These are phyloP conservation scores for Galerina marginata DNA, from an alignment of 768 basidiomycete species.

Conservation along the genomic window DNA sequence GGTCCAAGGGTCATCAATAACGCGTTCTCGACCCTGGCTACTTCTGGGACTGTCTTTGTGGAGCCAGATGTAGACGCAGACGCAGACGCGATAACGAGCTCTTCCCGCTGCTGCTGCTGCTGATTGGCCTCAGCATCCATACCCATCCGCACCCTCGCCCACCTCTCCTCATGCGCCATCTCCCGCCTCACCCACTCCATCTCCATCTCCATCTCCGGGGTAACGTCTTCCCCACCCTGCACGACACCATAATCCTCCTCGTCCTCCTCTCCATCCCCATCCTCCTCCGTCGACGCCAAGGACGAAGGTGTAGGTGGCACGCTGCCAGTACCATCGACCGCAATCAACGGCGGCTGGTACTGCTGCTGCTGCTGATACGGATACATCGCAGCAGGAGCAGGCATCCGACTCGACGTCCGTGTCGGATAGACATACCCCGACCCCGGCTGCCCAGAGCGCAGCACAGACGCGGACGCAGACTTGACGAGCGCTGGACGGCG, in stretches of 20 bases:
- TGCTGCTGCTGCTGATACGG: conserved; percentile 6
- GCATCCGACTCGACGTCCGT: background rate
- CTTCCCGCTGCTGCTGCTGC: background rate
- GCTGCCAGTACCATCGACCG: background rate
- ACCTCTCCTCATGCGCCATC: conserved; percentile 13
- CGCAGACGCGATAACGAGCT: background rate
- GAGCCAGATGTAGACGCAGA: no score
- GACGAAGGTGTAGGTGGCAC: conserved; percentile 16
- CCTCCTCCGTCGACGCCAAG: conserved; percentile 8
- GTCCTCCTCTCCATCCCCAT: conserved; percentile 10
- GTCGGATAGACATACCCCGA: no score
- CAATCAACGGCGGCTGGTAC: conserved; percentile 5
- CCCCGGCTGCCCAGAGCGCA: background rate
- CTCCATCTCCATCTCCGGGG: background rate
- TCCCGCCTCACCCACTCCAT: conserved; percentile 1
- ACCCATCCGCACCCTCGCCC: conserved; percentile 9
- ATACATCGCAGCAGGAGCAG: background rate
- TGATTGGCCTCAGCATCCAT: conserved; percentile 6
- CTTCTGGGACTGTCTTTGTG: no score
- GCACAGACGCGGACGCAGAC: conserved; percentile 17
- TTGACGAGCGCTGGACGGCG: conserved; percentile 11
- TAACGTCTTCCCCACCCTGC: background rate
- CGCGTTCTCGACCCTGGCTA: no score
- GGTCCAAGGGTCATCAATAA: no score
- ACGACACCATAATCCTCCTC: conserved; percentile 17